Base-by-base conservation (phyloP, 2,329 filamentous ascomycete species). In the Fusarium pseudoanthophilum region DNA sequence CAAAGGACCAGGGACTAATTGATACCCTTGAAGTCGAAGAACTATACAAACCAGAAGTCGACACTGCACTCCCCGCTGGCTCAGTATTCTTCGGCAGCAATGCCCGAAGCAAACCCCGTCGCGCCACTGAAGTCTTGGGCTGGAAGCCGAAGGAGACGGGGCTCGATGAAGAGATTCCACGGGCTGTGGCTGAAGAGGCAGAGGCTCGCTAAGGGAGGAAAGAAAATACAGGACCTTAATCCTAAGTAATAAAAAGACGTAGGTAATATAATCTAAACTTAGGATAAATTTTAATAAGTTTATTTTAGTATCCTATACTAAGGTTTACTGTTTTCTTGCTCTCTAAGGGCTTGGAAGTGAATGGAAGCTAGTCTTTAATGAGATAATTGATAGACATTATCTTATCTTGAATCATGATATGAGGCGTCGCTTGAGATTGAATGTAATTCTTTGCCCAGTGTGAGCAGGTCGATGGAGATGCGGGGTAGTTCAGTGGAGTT, bases 1-100 rank as follows among this genome's bases (percentile, higher is more conserved):
- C 80, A n/a, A 69, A 68, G 4, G 60, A 76, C 1, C 72, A 79
- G 39, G 79, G 78, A 1, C 58, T 77, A 2, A 77, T 80, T 14
- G 32, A 72, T 5, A 75, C 67, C 2, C 60, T 69, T 7, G 67
- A 77, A 9, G 74, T 81, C 11, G 75, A 82, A 26, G 74, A 78
- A 75, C 56, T 80, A 11, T 74, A 80, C n/a, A 69, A 80, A 1
- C 80, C 83, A 0, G 86, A 88, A 13, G 84, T 85, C 4, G 82
- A 86, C 49, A 80, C 83, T 21, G 78, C 86, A 21, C 79, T 83
- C 1, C 80, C 82, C 0, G 83, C 82, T 52, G 87, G 87, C 15
- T 81, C 83, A 46, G 80, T 87, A 11, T 80, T 87, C 10, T 90
- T 88, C 82, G 89, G 89, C 0, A 84, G 85, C 53, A 91, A 92